Evolutionary conservation across 768 basidiomycete species (phyloP).

Genomic region (Lanmaoa rubissima): DNA sequence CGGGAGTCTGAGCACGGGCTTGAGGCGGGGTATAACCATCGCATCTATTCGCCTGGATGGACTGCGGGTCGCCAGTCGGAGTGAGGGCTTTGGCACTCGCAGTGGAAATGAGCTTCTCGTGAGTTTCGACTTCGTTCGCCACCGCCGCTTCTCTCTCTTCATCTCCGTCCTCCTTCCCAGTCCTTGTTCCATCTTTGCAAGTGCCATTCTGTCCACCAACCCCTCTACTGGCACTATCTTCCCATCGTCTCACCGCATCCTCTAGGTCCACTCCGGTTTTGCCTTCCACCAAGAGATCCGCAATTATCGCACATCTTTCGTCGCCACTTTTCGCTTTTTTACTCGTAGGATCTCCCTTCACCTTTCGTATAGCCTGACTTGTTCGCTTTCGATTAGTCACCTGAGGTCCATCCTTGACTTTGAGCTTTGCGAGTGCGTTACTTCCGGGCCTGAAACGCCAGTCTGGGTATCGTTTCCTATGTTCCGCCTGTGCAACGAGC

Average conservation of each 20-base stretch:
- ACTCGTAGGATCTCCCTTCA: constrained; percentile 30
- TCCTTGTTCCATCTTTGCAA: constrained; percentile 1
- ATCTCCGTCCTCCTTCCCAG: constrained; percentile 24
- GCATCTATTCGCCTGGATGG: background rate
- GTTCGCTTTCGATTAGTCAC: constrained; percentile 27
- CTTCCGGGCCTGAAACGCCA: constrained; percentile 79
- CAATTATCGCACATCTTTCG: constrained; percentile 64
- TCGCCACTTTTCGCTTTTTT: constrained; percentile 39
- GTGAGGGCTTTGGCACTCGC: background rate
- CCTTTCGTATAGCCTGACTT: constrained; percentile 28
- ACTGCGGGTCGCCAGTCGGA: background rate
- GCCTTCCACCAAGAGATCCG: constrained; percentile 62
- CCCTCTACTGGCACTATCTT: constrained; percentile 14
- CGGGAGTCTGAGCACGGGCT: constrained; percentile 30
- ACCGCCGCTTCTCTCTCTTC: constrained; percentile 20
- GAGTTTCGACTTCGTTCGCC: constrained; percentile 12
- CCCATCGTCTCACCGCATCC: constrained; percentile 56
- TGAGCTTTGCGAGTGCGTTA: constrained; percentile 39
- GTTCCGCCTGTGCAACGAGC: constrained; percentile 66
- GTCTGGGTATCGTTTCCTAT: constrained; percentile 71
- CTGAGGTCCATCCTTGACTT: constrained; percentile 42
- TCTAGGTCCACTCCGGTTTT: constrained; percentile 63
- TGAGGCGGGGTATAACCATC: constrained; percentile 9
- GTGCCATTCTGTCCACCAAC: constrained; percentile 2
- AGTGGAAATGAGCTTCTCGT: constrained; percentile 5